Evolutionary conservation across 2,329 filamentous ascomycete genomes (phyloP).

Genomic region (Phyllosticta ampelicida): DNA sequence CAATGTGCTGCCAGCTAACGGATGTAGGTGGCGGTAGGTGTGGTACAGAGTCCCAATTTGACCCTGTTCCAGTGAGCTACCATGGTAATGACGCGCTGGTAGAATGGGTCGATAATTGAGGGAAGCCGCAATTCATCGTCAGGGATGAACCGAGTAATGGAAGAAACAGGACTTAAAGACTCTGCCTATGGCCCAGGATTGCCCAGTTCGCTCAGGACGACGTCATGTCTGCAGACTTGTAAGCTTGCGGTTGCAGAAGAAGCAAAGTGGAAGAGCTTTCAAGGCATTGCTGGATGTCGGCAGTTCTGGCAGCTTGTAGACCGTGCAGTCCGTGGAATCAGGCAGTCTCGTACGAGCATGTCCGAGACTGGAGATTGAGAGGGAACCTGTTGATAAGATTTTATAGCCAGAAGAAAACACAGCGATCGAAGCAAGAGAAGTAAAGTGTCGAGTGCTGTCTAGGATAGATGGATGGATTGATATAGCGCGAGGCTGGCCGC

Average conservation of each 20-base stretch:
- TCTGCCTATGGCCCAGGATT: conserved; percentile 8
- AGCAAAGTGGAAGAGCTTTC: neutral
- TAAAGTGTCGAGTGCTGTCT: too few relatives aligned
- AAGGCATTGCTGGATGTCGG: neutral
- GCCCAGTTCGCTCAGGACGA: neutral
- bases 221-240: neutral
- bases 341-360: too few relatives aligned
- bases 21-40: conserved; percentile 7
- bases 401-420: too few relatives aligned
- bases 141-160: conserved; percentile 1
- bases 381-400: too few relatives aligned
- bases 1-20: neutral
- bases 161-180: conserved; percentile 1
- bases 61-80: conserved; percentile 2
- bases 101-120: conserved; percentile 7
- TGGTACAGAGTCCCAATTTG: neutral
- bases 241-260: neutral
- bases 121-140: conserved; percentile 1
- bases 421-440: too few relatives aligned
- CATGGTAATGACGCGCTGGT: conserved; percentile 1
- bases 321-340: too few relatives aligned
- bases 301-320: neutral
- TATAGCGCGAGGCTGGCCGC: too few relatives aligned
- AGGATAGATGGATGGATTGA: too few relatives aligned
- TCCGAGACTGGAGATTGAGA: too few relatives aligned